phyloP scores from a whole-genome alignment of 805 yeast species.

The Pichia scutulata region DNA sequence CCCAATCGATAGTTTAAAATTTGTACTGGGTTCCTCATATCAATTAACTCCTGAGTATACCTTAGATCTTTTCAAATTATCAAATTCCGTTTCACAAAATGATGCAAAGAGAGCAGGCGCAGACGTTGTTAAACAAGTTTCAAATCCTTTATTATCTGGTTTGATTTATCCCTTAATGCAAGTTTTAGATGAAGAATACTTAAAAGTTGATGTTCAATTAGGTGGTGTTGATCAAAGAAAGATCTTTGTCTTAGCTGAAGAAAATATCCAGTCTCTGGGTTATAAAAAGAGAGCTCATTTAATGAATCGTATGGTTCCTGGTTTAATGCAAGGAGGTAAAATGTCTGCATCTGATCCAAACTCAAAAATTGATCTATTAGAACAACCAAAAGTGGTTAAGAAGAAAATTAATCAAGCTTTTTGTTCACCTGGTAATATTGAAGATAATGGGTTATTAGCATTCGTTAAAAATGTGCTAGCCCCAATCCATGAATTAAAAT shows the following conservation, averaged over 20 bases:
- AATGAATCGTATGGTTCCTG: slow-evolving; percentile 99
- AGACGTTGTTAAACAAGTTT: slow-evolving; percentile 96
- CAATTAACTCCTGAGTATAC: slow-evolving; percentile 74
- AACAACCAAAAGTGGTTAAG: slow-evolving; percentile 78
- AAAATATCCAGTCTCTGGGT: slow-evolving; percentile 76
- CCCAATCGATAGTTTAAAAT: slow-evolving; percentile 80
- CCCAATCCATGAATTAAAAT: slow-evolving; percentile 77
- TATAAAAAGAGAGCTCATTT: slow-evolving; percentile 97
- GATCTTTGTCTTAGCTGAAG: slow-evolving; percentile 95
- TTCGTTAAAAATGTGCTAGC: slow-evolving; percentile 77
- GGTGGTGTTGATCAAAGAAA: slow-evolving; percentile 99
- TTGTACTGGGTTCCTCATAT: slow-evolving; percentile 85
- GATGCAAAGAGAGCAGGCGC: slow-evolving; percentile 99
- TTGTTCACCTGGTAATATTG: slow-evolving; percentile 92
- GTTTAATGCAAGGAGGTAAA: slow-evolving; percentile 92
- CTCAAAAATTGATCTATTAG: slow-evolving; percentile 89
- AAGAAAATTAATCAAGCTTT: slow-evolving; percentile 89
- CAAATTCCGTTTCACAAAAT: slow-evolving; percentile 82
- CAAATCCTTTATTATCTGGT: slow-evolving; percentile 88
- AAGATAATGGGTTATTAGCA: slow-evolving; percentile 83
- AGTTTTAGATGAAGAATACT: slow-evolving; percentile 89
- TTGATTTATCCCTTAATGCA: slow-evolving; percentile 98
- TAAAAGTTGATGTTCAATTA: slow-evolving; percentile 86
- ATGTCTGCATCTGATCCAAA: slow-evolving; percentile 99
- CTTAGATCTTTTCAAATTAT: slow-evolving; percentile 78